Evolutionary conservation across 2,329 filamentous ascomycete species (phyloP), one percentile per base, ranked within the genome.

Genomic region (Gnomoniopsis smithogilvyi): DNA sequence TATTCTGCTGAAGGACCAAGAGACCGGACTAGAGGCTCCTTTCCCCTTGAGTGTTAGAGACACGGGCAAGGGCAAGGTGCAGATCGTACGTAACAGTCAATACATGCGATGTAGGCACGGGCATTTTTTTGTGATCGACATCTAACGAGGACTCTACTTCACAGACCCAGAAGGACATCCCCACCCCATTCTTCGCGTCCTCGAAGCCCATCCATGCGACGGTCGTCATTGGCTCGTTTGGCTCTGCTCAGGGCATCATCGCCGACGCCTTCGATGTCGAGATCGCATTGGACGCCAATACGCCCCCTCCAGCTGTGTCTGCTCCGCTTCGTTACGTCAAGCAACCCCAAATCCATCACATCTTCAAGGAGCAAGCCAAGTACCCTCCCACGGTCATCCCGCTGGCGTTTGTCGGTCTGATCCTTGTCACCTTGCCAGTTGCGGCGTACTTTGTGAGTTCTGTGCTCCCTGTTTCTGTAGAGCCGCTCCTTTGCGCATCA

Each of bases 161-260:
- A 38, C 72, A 97, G 94, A 84, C 89, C 59, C 90, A 94, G 60
- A 94, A 92, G 78, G 93, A 98, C 68, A 85, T 99, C 61, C 94
- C 95, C 22, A 69, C 87, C 63, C 92, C 96, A 75, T 86, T 98
- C 68, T 84, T 96, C 64, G 78, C 81, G 46, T 81, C 88, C 33
- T 72, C 81, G 51, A 74, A 84, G 57, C 87, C 90, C 1, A 82
- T 98, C 69, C 81, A 87, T 66, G 93, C 92, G n/a, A 90, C 86
- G 62, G 77, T 99, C 48, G 80, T 96, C 51, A 83, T 99, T 65
- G 95, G 84, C 63, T 96, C 93, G 0, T 96, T 96, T 70, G 94
- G 94, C 63, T 81, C 85, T 1, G 83, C 89, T 8, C 77, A 81
- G 38, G 86, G 87, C 14, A 87, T 90, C 70, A 82, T 88, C 65